Conservation (phyloP, 768 basidiomycete genomes). For the Fomitopsis serialis region DNA sequence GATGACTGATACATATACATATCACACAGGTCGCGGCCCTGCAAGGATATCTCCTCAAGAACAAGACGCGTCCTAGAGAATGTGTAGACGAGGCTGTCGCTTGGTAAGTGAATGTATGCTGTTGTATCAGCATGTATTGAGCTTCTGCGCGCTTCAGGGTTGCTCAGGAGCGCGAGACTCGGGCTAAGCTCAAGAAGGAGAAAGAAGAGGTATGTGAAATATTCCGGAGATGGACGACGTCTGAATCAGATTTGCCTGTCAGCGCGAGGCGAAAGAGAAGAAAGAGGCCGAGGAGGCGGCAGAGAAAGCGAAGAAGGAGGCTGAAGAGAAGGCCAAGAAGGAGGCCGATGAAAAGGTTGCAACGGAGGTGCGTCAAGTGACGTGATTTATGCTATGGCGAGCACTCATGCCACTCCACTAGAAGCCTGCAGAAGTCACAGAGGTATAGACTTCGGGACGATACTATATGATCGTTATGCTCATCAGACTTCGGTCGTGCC, state of each 20-base stretch:
- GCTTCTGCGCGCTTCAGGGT: slow-evolving; percentile 33
- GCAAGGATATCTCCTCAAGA: slow-evolving; percentile 84
- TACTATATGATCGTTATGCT: no score
- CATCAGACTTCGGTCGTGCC: no score
- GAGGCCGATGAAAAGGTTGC: slow-evolving; percentile 18
- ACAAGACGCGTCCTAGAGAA: slow-evolving; percentile 85
- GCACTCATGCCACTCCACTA: no score
- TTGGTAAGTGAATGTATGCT: slow-evolving; percentile 41
- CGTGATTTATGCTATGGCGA: no score
- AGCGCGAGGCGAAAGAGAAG: slow-evolving; percentile 81
- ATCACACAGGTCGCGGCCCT: slow-evolving; percentile 66
- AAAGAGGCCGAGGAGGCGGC: slow-evolving; percentile 42
- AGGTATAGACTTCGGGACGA: no score
- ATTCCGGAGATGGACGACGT: slow-evolving; percentile 6
- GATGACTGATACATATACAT: not conserved
- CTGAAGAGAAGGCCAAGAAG: slow-evolving; percentile 60
- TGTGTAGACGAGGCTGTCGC: slow-evolving; percentile 75
- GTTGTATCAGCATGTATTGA: not conserved
- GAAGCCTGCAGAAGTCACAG: no score
- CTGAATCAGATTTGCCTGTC: not conserved
- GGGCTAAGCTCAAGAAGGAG: slow-evolving; percentile 83
- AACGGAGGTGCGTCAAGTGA: no score
- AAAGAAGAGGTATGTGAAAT: slow-evolving; percentile 43
- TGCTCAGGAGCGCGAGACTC: slow-evolving; percentile 73
- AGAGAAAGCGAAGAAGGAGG: slow-evolving; percentile 22